Evolutionary conservation across 2,329 filamentous ascomycete genomes (phyloP).

Genomic region (Stachybotrys chlorohalonatus): DNA sequence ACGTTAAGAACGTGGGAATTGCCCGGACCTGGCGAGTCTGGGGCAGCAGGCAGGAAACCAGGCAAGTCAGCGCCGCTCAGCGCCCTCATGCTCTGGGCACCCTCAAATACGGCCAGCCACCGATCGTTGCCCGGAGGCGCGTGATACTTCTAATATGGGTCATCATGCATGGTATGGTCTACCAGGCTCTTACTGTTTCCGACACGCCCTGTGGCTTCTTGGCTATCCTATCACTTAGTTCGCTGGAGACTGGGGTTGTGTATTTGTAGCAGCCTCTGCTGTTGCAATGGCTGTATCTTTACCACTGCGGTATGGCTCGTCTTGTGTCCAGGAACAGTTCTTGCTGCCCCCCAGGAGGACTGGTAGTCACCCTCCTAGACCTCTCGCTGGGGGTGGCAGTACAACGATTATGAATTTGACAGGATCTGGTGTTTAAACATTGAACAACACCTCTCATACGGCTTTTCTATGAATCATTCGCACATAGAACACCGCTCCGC

Average conservation of each 20-base stretch:
- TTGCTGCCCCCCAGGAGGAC: too few relatives aligned
- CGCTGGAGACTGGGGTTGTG: neutral
- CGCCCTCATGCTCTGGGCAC: neutral
- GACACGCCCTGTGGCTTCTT: neutral
- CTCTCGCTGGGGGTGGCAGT: too few relatives aligned
- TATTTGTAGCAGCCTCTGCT: neutral
- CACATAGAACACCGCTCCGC: too few relatives aligned
- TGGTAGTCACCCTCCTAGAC: too few relatives aligned
- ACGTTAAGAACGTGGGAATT: neutral
- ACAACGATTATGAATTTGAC: too few relatives aligned
- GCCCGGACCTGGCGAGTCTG: neutral
- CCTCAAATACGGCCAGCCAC: neutral
- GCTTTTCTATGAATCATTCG: too few relatives aligned
- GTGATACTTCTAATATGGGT: neutral
- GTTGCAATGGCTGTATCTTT: neutral
- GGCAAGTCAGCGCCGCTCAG: neutral
- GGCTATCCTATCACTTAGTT: neutral
- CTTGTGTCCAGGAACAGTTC: too few relatives aligned
- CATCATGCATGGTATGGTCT: neutral
- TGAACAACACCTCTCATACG: too few relatives aligned
- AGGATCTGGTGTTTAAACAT: too few relatives aligned
- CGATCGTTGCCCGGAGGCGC: neutral
- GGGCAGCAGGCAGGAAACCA: neutral
- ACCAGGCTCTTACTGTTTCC: neutral
- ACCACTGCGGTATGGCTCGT: too few relatives aligned